These are phyloP conservation scores for Tricholoma matsutake DNA, from an alignment of 768 basidiomycete genomes.

Conservation along the genomic window DNA sequence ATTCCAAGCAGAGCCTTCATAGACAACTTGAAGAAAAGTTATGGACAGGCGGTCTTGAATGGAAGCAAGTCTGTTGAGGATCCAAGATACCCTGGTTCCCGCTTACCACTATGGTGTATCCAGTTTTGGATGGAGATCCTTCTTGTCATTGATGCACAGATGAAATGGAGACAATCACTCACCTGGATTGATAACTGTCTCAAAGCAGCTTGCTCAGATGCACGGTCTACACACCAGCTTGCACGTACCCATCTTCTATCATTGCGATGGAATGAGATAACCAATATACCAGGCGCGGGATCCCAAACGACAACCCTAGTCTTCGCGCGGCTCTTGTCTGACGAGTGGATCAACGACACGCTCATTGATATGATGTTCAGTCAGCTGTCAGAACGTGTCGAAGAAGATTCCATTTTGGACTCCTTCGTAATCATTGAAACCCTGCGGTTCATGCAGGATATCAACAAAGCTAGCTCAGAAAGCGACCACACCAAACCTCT, in stretches of 20 bases:
- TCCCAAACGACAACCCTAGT: background rate
- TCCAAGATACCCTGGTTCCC: background rate
- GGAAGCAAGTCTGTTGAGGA: slow-evolving; percentile 1
- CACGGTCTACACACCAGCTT: background rate
- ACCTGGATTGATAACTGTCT: background rate
- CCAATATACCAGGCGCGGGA: background rate
- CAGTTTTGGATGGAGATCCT: background rate
- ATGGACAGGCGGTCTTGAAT: slow-evolving; percentile 6
- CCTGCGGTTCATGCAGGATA: slow-evolving; percentile 8
- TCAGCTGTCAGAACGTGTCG: slow-evolving; percentile 5
- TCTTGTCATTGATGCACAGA: background rate
- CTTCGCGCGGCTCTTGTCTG: slow-evolving; percentile 1
- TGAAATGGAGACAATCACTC: background rate
- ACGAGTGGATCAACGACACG: background rate
- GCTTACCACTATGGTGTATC: slow-evolving; percentile 2
- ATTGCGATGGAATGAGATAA: slow-evolving; percentile 4
- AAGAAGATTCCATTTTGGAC: slow-evolving; percentile 1
- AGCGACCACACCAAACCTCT: slow-evolving; percentile 3
- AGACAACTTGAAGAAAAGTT: background rate
- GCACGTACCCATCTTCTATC: background rate
- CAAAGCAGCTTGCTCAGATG: background rate
- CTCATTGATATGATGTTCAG: slow-evolving; percentile 11
- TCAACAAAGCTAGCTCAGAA: slow-evolving; percentile 1
- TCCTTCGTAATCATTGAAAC: slow-evolving; percentile 8
- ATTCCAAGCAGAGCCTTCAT: background rate